phyloP scores from a whole-genome alignment of 2,329 filamentous ascomycete species.

The Sporothrix dimorphospora region DNA sequence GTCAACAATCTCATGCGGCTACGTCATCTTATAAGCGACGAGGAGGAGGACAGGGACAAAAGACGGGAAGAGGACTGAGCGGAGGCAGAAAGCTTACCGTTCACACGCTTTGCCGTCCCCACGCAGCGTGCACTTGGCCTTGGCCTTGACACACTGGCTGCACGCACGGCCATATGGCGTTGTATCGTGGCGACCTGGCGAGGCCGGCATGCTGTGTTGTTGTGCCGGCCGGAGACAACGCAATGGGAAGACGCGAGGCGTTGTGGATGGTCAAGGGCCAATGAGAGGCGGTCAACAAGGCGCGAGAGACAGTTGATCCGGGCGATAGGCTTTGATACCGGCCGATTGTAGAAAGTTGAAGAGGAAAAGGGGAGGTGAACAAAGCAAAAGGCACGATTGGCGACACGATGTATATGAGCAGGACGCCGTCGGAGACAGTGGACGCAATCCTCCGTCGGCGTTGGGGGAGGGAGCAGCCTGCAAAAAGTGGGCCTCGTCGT shows the following conservation, averaged over 20 bases:
- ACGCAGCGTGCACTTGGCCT: conserved; percentile 28
- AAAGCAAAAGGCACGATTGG: background rate
- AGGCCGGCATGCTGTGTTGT: conserved; percentile 1
- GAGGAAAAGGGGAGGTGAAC: background rate
- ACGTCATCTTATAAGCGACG: background rate
- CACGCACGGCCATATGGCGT: conserved; percentile 28
- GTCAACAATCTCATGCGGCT: background rate
- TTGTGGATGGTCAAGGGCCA: background rate
- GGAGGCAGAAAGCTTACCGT: background rate
- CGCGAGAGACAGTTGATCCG: background rate
- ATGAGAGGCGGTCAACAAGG: background rate
- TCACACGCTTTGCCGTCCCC: conserved; percentile 25
- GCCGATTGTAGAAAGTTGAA: background rate
- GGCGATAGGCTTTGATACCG: background rate
- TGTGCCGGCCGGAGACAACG: background rate
- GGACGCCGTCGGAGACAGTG: conserved; percentile 17
- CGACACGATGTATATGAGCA: conserved; percentile 8
- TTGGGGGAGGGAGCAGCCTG: conserved; percentile 11
- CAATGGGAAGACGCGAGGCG: background rate
- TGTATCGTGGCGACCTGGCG: conserved; percentile 11
- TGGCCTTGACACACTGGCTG: conserved; percentile 28
- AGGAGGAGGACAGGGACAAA: too few relatives aligned
- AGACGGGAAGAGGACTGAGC: background rate
- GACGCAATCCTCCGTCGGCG: background rate
- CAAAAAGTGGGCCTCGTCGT: background rate